Percentiles rank a stretch among this genome's conserved stretches.
These are phyloP conservation scores for Calycina marina DNA, from an alignment of 2,329 filamentous ascomycete species.

Conservation along the genomic window DNA sequence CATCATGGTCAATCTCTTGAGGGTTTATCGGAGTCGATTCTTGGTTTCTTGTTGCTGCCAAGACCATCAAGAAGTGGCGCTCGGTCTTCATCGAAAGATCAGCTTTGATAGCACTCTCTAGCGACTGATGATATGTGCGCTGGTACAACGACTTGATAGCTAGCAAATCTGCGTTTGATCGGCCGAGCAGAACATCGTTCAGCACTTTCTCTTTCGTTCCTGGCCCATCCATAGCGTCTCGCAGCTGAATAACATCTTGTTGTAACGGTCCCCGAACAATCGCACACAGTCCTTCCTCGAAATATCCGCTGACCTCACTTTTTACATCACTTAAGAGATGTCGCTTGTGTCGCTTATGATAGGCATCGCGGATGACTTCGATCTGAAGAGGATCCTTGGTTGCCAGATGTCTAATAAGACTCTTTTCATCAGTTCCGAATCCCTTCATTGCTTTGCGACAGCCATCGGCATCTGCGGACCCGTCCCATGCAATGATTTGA, in stretches of 20 bases:
- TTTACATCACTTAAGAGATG: constrained; percentile 62
- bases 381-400: constrained; percentile 68
- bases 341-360: constrained; percentile 47
- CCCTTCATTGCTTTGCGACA: constrained; percentile 82
- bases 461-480: constrained; percentile 50
- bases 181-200: constrained; percentile 71
- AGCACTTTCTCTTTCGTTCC: constrained; percentile 80
- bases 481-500: constrained; percentile 56
- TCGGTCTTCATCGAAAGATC: constrained; percentile 82
- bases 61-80: constrained; percentile 69
- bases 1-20: constrained; percentile 60
- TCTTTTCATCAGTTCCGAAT: constrained; percentile 75
- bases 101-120: constrained; percentile 58
- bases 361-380: constrained; percentile 51
- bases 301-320: constrained; percentile 61
- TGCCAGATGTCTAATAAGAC: constrained; percentile 55
- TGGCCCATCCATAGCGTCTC: constrained; percentile 58
- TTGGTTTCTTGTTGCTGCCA: constrained; percentile 60
- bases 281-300: constrained; percentile 60
- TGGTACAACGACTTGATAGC: constrained; percentile 75
- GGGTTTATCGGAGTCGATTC: constrained; percentile 62
- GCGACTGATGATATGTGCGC: constrained; percentile 44
- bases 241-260: constrained; percentile 57
- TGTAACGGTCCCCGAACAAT: constrained; percentile 66
- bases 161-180: constrained; percentile 74